phyloP scores from a whole-genome alignment of 1,284 basidiomycete genomes.

The Ceratobasidium sp. region DNA sequence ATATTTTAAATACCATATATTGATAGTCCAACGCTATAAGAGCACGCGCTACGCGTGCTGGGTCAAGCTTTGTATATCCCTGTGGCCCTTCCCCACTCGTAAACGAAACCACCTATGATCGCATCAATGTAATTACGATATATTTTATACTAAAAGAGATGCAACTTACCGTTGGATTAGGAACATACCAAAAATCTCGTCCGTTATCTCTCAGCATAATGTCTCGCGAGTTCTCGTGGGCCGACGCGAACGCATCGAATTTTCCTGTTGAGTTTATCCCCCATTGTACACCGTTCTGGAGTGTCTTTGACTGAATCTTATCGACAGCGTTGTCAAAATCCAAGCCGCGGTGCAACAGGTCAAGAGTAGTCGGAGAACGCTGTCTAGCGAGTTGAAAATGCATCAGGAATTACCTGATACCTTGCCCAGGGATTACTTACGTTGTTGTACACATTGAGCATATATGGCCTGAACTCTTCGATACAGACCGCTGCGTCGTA shows the following conservation, averaged over 20 bases:
- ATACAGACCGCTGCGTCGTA: constrained; percentile 30
- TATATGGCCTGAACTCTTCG: constrained; percentile 19
- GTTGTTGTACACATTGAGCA: constrained; percentile 28
- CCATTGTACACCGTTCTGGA: constrained; percentile 3
- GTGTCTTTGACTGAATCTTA: background rate
- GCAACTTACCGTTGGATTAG: constrained; percentile 20
- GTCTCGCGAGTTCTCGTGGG: constrained; percentile 20
- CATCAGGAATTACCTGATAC: background rate
- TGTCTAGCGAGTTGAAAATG: background rate
- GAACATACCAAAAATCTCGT: constrained; percentile 30
- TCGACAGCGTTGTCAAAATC: constrained; percentile 7
- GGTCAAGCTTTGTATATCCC: constrained; percentile 34
- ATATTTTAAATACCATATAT: background rate
- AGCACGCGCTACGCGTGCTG: background rate
- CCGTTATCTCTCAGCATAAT: constrained; percentile 33
- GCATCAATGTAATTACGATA: background rate
- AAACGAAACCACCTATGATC: constrained; percentile 18
- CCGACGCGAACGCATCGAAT: constrained; percentile 4
- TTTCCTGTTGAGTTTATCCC: constrained; percentile 27
- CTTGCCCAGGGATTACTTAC: background rate
- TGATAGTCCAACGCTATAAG: constrained; percentile 14
- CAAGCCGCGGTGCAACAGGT: constrained; percentile 3
- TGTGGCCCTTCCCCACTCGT: constrained; percentile 6
- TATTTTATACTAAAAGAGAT: background rate
- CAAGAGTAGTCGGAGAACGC: background rate